phyloP scores from a whole-genome alignment of 2,329 filamentous ascomycete species.

The Monosporascus sp. region DNA sequence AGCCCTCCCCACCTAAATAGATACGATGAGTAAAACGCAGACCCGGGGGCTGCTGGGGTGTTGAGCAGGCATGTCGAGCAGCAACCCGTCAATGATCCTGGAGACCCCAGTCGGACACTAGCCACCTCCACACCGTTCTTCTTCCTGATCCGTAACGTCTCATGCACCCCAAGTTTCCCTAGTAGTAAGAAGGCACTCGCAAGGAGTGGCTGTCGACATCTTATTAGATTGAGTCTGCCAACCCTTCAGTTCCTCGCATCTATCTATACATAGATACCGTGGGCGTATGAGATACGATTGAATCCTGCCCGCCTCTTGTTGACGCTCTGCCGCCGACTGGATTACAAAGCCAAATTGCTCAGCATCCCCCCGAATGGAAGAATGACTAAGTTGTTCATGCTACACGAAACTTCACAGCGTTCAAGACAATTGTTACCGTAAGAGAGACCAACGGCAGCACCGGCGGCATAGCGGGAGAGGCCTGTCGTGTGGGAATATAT shows the following conservation, averaged over 20 bases:
- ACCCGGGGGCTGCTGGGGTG: constrained; percentile 13
- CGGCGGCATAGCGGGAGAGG: neutral
- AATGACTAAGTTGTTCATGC: neutral
- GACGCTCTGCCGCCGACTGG: neutral
- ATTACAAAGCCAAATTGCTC: neutral
- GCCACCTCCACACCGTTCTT: constrained; percentile 17
- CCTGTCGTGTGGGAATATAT: neutral
- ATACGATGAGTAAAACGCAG: constrained; percentile 9
- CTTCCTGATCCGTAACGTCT: constrained; percentile 9
- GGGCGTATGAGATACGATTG: neutral
- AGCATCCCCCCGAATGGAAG: neutral
- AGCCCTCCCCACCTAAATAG: constrained; percentile 12
- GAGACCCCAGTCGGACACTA: constrained; percentile 18
- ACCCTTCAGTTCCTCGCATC: constrained; percentile 2
- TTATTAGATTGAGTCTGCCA: constrained; percentile 15
- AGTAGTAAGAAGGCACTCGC: constrained; percentile 8
- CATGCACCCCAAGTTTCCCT: constrained; percentile 16
- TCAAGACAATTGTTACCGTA: neutral
- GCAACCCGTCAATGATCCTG: constrained; percentile 5
- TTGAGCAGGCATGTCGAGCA: constrained; percentile 9
- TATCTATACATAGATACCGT: neutral
- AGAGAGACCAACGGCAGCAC: neutral
- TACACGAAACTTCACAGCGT: neutral
- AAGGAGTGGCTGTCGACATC: constrained; percentile 1
- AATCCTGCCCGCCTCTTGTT: neutral